A percentile compares a stretch with the other conserved stretches of the same genome.
These are phyloP conservation scores for Leccinum holopus DNA, from an alignment of 1,284 basidiomycete genomes.

Conservation along the genomic window DNA sequence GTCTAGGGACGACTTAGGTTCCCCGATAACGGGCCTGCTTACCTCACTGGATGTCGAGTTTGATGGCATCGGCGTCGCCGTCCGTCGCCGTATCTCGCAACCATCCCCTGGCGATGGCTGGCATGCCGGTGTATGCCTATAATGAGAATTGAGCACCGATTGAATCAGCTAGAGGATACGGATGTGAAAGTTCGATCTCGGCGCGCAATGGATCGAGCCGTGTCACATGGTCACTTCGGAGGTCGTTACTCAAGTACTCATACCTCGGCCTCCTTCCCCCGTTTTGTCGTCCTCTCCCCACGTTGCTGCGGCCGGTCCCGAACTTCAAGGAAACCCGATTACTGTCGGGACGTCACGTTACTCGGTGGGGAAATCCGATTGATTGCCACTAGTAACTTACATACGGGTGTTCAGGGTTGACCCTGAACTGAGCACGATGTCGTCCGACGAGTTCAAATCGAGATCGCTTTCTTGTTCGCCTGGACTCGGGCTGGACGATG, in stretches of 20 bases:
- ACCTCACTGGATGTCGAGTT: background rate
- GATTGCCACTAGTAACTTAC: background rate
- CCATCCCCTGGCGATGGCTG: background rate
- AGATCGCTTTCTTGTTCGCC: background rate
- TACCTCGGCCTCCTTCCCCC: background rate
- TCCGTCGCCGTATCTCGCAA: background rate
- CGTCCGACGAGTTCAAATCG: background rate
- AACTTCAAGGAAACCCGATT: background rate
- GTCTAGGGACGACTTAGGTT: background rate
- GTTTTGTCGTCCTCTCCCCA: background rate
- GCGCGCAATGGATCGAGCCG: background rate
- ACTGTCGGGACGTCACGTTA: background rate
- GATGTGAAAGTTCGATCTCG: background rate
- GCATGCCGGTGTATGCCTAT: background rate
- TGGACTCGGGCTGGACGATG: background rate
- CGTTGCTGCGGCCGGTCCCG: background rate
- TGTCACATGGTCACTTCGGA: background rate
- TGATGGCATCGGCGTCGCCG: background rate
- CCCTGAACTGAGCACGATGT: slow-evolving; percentile 3
- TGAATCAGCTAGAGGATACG: background rate
- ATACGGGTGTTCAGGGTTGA: slow-evolving; percentile 1
- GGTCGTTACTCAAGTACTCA: background rate
- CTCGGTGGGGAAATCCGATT: slow-evolving; percentile 5
- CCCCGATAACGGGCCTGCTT: background rate
- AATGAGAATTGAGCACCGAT: background rate